Conservation (phyloP, 1,139 yeast species). For the Casaregolazyma lundiana region DNA sequence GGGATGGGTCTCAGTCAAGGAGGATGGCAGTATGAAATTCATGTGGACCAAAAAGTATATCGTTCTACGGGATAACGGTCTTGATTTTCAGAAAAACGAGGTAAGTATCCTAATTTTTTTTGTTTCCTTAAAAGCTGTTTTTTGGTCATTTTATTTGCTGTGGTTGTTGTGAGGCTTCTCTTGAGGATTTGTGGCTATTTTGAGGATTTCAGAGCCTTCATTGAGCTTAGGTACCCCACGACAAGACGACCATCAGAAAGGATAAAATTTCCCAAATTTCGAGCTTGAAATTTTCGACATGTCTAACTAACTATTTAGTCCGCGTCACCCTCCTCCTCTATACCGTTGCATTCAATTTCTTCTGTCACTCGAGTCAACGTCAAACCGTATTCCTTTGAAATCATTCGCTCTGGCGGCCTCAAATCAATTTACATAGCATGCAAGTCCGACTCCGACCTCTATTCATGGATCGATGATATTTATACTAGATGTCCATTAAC, state of each 20-base stretch:
- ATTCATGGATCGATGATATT: constrained; percentile 89
- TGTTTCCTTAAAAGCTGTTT: no score
- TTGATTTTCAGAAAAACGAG: constrained; percentile 76
- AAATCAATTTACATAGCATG: constrained; percentile 72
- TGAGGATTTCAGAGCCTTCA: no score
- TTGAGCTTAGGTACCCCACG: no score
- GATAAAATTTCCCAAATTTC: no score
- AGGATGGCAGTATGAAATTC: constrained; percentile 73
- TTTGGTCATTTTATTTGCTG: no score
- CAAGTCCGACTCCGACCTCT: constrained; percentile 72
- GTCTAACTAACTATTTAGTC: constrained; percentile 7
- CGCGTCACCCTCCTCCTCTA: constrained; percentile 36
- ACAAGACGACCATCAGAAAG: no score
- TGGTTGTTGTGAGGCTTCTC: no score
- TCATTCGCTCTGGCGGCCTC: constrained; percentile 51
- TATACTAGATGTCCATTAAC: constrained; percentile 80
- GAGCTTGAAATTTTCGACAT: not conserved
- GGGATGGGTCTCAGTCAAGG: constrained; percentile 92
- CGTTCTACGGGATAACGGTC: constrained; percentile 67
- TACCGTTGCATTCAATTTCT: constrained; percentile 54
- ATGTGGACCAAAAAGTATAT: constrained; percentile 89
- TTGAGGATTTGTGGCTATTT: no score
- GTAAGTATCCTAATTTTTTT: constrained; percentile 15
- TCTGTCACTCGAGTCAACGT: constrained; percentile 60
- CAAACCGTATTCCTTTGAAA: constrained; percentile 71